These are phyloP conservation scores for Hypoxylon sp. DNA, from an alignment of 2,329 filamentous ascomycete genomes.

Conservation along the genomic window DNA sequence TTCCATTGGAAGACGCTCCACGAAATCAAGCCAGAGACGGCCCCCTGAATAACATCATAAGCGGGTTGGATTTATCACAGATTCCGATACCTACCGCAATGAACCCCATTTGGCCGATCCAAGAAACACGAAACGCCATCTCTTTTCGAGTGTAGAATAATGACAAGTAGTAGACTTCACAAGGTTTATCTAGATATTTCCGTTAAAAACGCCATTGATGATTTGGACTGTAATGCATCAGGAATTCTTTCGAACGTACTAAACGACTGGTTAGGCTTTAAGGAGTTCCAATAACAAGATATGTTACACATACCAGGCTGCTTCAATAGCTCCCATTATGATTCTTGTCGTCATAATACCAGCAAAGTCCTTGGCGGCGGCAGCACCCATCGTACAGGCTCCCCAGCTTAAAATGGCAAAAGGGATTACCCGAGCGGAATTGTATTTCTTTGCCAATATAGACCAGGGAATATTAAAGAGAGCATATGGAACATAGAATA, in stretches of 20 bases:
- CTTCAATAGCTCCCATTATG: constrained; percentile 63
- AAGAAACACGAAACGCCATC: constrained; percentile 43
- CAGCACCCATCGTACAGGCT: constrained; percentile 63
- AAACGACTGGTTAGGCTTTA: background rate
- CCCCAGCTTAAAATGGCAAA: constrained; percentile 65
- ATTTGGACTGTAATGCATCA: background rate
- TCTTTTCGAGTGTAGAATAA: constrained; percentile 44
- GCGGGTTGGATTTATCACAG: background rate
- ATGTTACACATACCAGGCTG: constrained; percentile 57
- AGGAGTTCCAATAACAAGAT: constrained; percentile 56
- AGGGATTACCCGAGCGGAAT: constrained; percentile 55
- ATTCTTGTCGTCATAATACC: constrained; percentile 65
- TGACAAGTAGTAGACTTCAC: constrained; percentile 38
- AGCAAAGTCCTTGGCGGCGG: constrained; percentile 63
- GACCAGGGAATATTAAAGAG: constrained; percentile 65
- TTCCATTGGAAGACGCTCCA: constrained; percentile 50
- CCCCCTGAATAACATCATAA: constrained; percentile 29
- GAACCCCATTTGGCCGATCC: constrained; percentile 47
- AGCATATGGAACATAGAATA: constrained; percentile 67
- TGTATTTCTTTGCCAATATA: constrained; percentile 62
- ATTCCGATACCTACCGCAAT: constrained; percentile 39
- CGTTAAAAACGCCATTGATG: constrained; percentile 6
- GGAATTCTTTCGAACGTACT: constrained; percentile 19
- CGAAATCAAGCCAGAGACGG: constrained; percentile 49
- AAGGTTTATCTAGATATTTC: constrained; percentile 31